Evolutionary conservation across 108 stramenopile species (phyloP), one percentile per base, ranked within the genome.

Genomic region (Stephanodiscus triporus): DNA sequence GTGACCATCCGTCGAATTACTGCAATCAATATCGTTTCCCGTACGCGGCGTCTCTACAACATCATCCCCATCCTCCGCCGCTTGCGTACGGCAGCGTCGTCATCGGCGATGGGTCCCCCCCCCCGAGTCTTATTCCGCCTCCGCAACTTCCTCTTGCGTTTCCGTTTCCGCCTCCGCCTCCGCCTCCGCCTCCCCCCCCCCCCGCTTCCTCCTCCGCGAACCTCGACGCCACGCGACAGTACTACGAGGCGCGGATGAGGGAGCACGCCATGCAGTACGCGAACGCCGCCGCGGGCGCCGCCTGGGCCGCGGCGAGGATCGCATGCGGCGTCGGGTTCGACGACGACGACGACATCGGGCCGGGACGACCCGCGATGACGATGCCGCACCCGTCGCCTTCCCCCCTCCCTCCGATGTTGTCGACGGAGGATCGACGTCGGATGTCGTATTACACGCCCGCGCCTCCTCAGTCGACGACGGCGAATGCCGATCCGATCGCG

Each of bases 201-300:
- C 4, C 19, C 20, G 6, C 23, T 9, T 40, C 40, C 51, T 53
- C 51, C 51, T 53, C 51, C 23, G 51, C 19, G 4, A 49, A 69
- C 38, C 72, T 80, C 2, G 68, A 80, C 48, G 72, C 63, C 36
- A 69, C 78, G 8, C 66, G 78, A 51, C 88, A 89, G 50, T 90
- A 77, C 51, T 93, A 88, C 76, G 89, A 93, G 77, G 77, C 80
- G 19, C 87, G 82, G 48, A 93, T 93, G 92, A 78, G 88, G 70
- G 92, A 90, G 57, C 89, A 91, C 69, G 92, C 92, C 0, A 87
- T 86, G 63, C 89, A 89, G 45, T 93, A 89, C 81, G 92, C 92
- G 13, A 84, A 84, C 63, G 92, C 92, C 27, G 93, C 93, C n/a
- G 90, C 90, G 20, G 89, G 85, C 23, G 93, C 93, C 6, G 90